Base-by-base conservation (phyloP, 2,329 filamentous ascomycete genomes). In the Macroventuria anomochaeta region DNA sequence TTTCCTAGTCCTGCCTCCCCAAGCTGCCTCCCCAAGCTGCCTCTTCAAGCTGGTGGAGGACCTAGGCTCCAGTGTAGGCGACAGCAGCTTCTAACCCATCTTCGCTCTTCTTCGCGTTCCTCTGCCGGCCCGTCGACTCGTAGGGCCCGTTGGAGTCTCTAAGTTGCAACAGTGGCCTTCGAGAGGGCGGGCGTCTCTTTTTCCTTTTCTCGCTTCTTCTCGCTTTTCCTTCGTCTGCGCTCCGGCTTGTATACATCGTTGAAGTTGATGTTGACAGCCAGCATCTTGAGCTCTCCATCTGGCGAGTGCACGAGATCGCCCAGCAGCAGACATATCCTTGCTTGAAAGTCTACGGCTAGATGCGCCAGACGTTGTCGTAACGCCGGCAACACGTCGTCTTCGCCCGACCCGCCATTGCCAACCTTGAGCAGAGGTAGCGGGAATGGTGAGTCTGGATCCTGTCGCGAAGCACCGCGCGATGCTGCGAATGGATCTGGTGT, bases 241-340 rank as follows among this genome's bases (percentile, higher is more conserved):
- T 87, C 84, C 12, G 91, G 90, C 75, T 90, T 85, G 75, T 97
- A 97, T 21, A 96, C 90, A 72, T 97, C 93, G 76, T 99, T 99
- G 76, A 97, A 99, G 77, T 97, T 99, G 91, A 99, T 97, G 33
- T 95, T 90, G 39, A 97, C 92, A 32, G 91, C 95, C 62, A 99
- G 78, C 80, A 97, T 97, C 48, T 93, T 84, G 87, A 99, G 91
- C 74, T 99, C 95, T 44, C 93, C 88, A 73, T 99, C 95, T 0
- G 92, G 88, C 76, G 97, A 93, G 76, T 96, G 93, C 7, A 91
- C 89, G 59, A 99, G 75, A 73, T 99, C 96, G 12, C 95, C 92
- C 3, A 99, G 80, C 48, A 99, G 78, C 33, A 93, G 81, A 72
- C 91, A 91, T 41, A 97, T 83, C 23, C 89, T 85, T 1, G 84